These are phyloP conservation scores for Diaporthe sp. DNA, from an alignment of 2,329 filamentous ascomycete genomes.

Conservation along the genomic window DNA sequence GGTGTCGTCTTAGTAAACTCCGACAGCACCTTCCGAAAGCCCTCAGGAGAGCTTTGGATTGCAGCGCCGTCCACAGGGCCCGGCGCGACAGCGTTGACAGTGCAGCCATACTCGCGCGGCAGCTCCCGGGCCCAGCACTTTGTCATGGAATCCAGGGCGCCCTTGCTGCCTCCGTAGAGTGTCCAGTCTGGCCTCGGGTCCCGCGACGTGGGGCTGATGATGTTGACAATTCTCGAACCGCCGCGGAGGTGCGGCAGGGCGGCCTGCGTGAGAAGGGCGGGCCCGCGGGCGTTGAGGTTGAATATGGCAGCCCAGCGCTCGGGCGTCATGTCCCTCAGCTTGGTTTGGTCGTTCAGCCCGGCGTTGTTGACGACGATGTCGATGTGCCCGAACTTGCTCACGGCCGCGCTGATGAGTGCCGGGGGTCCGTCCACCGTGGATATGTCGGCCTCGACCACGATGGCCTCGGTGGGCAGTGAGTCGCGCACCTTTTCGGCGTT, in stretches of 20 bases:
- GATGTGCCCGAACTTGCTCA: slow-evolving; percentile 1
- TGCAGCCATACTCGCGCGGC: slow-evolving; percentile 30
- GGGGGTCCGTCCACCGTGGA: slow-evolving; percentile 66
- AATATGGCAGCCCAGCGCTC: slow-evolving; percentile 12
- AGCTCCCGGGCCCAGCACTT: slow-evolving; percentile 44
- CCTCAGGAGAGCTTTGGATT: neutral
- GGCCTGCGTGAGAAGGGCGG: slow-evolving; percentile 23
- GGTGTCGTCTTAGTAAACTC: neutral
- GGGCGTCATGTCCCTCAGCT: slow-evolving; percentile 3
- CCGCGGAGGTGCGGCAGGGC: slow-evolving; percentile 13
- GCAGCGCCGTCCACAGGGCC: neutral
- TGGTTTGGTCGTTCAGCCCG: neutral
- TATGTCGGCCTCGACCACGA: slow-evolving; percentile 69
- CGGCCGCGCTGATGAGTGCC: slow-evolving; percentile 44
- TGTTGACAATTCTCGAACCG: slow-evolving; percentile 39
- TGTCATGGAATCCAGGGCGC: slow-evolving; percentile 36
- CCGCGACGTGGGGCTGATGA: slow-evolving; percentile 33
- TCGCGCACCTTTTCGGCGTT: neutral
- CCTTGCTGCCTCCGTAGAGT: slow-evolving; percentile 37
- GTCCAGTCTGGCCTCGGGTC: slow-evolving; percentile 29
- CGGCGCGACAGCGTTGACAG: slow-evolving; percentile 19
- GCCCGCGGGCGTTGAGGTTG: slow-evolving; percentile 30
- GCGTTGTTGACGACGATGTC: slow-evolving; percentile 30
- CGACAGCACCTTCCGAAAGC: neutral
- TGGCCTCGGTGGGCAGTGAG: slow-evolving; percentile 62